Base-by-base conservation (phyloP, 2,329 filamentous ascomycete genomes). In the Nemania abortiva region DNA sequence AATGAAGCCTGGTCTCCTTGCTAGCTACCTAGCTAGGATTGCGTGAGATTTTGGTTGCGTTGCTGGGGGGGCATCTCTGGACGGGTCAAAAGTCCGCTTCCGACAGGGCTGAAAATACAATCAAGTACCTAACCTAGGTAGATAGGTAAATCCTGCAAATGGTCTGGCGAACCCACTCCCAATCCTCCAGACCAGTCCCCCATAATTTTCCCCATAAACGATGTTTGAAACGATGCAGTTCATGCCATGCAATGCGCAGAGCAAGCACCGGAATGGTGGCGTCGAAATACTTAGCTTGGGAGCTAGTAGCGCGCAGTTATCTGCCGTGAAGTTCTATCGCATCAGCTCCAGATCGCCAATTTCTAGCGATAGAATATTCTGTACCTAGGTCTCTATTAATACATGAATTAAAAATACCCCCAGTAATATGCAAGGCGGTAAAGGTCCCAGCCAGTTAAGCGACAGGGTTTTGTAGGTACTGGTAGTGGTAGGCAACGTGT, bases 101-200 rank as follows among this genome's bases (percentile, higher is more conserved):
- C 64, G 65, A 67, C 70, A 72, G 70, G 70, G 70, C 70, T 72
- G 70, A 72, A 56, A 61, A 64, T 54, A 63, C 64, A 65, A 67
- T 54, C 53, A 64, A 34, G 45, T 56, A 18, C 53, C n/a, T 5
- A 24, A 53, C 50, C 10, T 31, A 53, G 13, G 27, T 34, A 29
- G 24, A 27, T 53, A 54, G 27, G 31, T 37, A 55, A n/a, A 55
- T 55, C 52, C 52, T 54, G 10, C 52, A 56, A 15, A 27, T 10
- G 31, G 18, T 52, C 53, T 61, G 39, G n/a, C 13, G 27, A 63
- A 56, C 47, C 65, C 68, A 70, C 68, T 61, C 65, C 31, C 49
- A 27, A 45, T 31, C 27, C 68, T 64, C 65, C 65, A 58, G 65
- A 59, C 56, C 22, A 6, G 37, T 61, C 49, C 63, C 63, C 53